Conservation (phyloP, 441 rosid species). For the Corymbia citriodora region DNA sequence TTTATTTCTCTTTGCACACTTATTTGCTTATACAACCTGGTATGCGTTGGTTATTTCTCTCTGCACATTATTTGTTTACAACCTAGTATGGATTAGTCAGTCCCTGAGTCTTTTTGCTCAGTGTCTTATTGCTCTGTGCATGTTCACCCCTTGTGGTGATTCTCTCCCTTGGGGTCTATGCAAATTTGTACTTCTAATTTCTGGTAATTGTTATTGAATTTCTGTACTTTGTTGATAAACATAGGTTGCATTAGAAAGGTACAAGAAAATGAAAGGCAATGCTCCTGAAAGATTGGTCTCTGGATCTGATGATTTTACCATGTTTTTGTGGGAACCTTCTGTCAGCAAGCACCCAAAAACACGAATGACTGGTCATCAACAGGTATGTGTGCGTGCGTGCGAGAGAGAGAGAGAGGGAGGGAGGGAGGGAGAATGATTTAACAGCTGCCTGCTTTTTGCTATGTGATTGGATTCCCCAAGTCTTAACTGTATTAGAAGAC, state of each 20-base stretch:
- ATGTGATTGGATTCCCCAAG: too few relatives aligned
- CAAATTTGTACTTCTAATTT: neutral
- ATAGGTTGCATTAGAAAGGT: conserved; percentile 78
- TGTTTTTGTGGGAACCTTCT: conserved; percentile 98
- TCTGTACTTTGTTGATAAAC: neutral
- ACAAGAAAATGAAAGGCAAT: conserved; percentile 75
- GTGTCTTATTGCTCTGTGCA: neutral
- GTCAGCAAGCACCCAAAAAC: conserved; percentile 81
- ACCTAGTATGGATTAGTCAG: neutral
- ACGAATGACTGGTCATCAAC: conserved; percentile 96
- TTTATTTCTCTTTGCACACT: neutral
- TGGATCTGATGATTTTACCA: conserved; percentile 95
- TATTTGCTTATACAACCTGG: neutral
- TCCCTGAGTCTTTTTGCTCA: neutral
- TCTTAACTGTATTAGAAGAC: too few relatives aligned
- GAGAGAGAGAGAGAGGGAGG: rapidly evolving
- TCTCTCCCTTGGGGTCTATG: neutral
- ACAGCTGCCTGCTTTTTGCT: neutral
- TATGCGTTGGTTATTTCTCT: neutral
- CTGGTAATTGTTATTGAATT: neutral
- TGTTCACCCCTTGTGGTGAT: neutral
- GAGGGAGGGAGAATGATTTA: neutral
- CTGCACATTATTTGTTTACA: neutral
- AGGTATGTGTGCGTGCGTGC: conserved; percentile 28
- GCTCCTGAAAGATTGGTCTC: conserved; percentile 94